Conservation (phyloP, 352 stramenopile species). For the Phytophthora pinifolia region DNA sequence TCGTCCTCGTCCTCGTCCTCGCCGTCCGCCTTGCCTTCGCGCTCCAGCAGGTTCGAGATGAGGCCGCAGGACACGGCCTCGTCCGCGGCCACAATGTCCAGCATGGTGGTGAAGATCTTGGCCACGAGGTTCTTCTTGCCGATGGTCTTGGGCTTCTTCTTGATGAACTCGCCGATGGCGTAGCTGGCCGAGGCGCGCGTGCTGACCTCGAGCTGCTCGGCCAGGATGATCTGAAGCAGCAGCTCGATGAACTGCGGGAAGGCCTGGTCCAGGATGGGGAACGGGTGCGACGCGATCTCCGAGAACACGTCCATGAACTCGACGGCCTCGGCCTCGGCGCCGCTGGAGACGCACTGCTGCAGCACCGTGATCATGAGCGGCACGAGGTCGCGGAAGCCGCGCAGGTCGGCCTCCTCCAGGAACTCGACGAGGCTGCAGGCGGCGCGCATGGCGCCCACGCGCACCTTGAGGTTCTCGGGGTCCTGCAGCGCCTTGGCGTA, state of each 20-base stretch:
- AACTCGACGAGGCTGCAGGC: conserved; percentile 81
- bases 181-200: conserved; percentile 82
- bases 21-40: conserved; percentile 51
- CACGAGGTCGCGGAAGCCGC: conserved; percentile 72
- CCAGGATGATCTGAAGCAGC: conserved; percentile 78
- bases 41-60: conserved; percentile 81
- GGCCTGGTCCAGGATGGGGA: conserved; percentile 80
- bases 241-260: conserved; percentile 84
- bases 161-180: conserved; percentile 85
- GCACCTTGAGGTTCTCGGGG: conserved; percentile 79
- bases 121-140: conserved; percentile 82
- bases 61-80: conserved; percentile 80
- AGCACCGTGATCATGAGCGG: conserved; percentile 86
- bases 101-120: conserved; percentile 87
- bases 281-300: conserved; percentile 83
- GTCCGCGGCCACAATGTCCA: conserved; percentile 80
- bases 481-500: conserved; percentile 76
- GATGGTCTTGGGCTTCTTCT: conserved; percentile 89
- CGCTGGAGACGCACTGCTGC: conserved; percentile 79
- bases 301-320: conserved; percentile 89
- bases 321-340: conserved; percentile 76
- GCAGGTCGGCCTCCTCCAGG: conserved; percentile 73
- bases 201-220: conserved; percentile 72
- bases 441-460: conserved; percentile 79
- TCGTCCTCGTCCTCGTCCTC: conserved; percentile 81